Evolutionary conservation across 352 stramenopile genomes (phyloP), one percentile per base, ranked within the genome.

Genomic region (Discostella stelligera): DNA sequence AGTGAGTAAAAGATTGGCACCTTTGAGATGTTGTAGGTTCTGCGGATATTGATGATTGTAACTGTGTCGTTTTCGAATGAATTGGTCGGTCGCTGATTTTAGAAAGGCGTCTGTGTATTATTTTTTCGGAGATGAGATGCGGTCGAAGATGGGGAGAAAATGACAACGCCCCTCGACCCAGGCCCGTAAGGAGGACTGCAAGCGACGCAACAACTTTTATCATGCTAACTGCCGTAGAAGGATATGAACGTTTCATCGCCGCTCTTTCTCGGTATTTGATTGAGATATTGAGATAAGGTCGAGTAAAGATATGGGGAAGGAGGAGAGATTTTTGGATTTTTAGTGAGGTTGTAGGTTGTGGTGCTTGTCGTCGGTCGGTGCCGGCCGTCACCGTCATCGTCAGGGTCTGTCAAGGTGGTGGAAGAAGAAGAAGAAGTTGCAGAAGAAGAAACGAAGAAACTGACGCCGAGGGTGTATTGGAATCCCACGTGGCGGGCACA

Each of bases 1-100:
- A n/a, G 53, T 71, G 5, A 87, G 58, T 20, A 84, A 68, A 10
- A 87, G 59, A 18, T 64, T 75, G 13, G 80, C 80, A 20, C 80
- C 80, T 9, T 73, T 71, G 67, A 8, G 66, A 32, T 32, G 5
- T 27, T 16, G 71, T 52, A 11, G 63, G 23, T 13, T 69, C 23
- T 39, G 56, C n/a, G 10, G 62, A 50, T 50, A 56, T 53, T 39
- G 56, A 56, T 32, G 63, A 71, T 61, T 21, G 25, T 16, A 62
- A 39, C 25, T 18, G 39, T n/a, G 63, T 71, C 20, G 11, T 52
- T 18, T 32, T 71, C 41, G 18, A 27, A 9, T 20, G 18, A 10
- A 46, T 60, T 11, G 23, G 8, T 48, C 46, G 61, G 39, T 39
- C 11, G 60, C 20, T 20, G 30, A 4, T 61, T 52, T 48, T 70